Conservation (phyloP, 257 asterid genomes). For the Nyctanthes arbortristis region DNA sequence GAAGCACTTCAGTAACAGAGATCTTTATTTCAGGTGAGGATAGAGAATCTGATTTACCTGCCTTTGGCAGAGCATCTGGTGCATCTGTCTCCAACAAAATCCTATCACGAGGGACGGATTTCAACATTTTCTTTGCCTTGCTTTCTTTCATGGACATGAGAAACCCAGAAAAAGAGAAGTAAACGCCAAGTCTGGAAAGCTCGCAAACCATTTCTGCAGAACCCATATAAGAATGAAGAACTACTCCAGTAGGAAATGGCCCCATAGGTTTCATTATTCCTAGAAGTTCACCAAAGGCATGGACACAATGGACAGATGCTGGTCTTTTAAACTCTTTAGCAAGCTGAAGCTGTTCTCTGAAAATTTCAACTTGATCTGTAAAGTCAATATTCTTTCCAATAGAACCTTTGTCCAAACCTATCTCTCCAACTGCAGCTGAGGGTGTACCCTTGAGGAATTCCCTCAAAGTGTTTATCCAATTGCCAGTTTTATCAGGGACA, state of each 20-base stretch:
- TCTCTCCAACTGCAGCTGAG: slow-evolving; percentile 91
- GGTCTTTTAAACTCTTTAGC: slow-evolving; percentile 82
- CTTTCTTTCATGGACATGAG: slow-evolving; percentile 83
- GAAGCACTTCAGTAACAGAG: too few species aligned
- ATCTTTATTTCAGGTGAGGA: too few species aligned
- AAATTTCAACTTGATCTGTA: slow-evolving; percentile 68
- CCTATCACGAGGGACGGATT: slow-evolving; percentile 70
- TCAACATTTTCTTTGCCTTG: slow-evolving; percentile 86
- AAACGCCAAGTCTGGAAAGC: slow-evolving; percentile 72
- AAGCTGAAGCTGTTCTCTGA: slow-evolving; percentile 73
- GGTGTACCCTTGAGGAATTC: slow-evolving; percentile 59
- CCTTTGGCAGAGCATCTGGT: slow-evolving; percentile 75
- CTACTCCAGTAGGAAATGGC: slow-evolving; percentile 79
- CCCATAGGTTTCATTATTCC: slow-evolving; percentile 66
- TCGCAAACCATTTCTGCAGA: slow-evolving; percentile 96
- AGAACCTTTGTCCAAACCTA: slow-evolving; percentile 92
- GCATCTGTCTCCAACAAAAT: slow-evolving; percentile 95
- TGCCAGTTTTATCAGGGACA: slow-evolving; percentile 61
- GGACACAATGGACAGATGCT: slow-evolving; percentile 85
- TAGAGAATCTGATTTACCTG: slow-evolving; percentile 31
- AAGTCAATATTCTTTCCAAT: slow-evolving; percentile 69
- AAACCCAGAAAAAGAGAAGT: slow-evolving; percentile 92
- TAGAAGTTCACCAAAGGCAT: slow-evolving; percentile 85
- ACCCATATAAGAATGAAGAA: slow-evolving; percentile 86
- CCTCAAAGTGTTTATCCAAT: slow-evolving; percentile 69